Base-by-base conservation (phyloP, 2,329 filamentous ascomycete genomes). In the Lachnellula hyalina region DNA sequence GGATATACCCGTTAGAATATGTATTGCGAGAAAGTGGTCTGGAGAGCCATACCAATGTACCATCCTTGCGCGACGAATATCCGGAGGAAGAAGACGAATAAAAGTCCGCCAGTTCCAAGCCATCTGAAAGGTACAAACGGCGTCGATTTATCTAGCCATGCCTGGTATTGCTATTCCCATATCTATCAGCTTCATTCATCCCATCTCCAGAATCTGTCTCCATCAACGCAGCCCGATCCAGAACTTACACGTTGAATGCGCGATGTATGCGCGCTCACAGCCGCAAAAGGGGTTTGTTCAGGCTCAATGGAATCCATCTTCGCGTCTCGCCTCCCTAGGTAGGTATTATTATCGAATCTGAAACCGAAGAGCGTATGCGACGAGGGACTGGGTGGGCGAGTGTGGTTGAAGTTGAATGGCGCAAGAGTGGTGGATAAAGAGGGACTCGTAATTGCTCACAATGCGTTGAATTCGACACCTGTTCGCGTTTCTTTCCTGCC, bases 21-120 rank as follows among this genome's bases (percentile, higher is more conserved):
- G 32, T 14, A 12, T 17, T 41, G 25, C 19, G 9, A 55, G 11
- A 55, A 60, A 54, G 61, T 55, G 14, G 28, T 15, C 8, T 23
- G 23, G 14, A 21, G 23, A 23, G 38, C 44, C 77, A 61, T 80
- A 96, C 91, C 91, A 63, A 99, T 97, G 72, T 99, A 99, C 94
- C 94, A 99, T 74, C 94, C 94, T 77, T 97, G 91, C 56, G 91
- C 90, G 49, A 96, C 61, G 62, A 99, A 79, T 72, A 99, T 95
- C 70, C 94, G 86, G 63, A 94, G 71, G 71, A 90, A 93, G 79
- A 99, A 99, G 65, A 91, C 60, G 59, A 90, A 54, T 56, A 97
- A 83, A 53, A 87, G 79, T 41, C 82, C 77, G 50, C 74, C 89
- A n/a, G 93, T 96, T 71, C 86, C 86, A 59, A 87, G 71, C 94